These are phyloP conservation scores for Fusarium zealandicum DNA, from an alignment of 2,329 filamentous ascomycete genomes.

Conservation along the genomic window DNA sequence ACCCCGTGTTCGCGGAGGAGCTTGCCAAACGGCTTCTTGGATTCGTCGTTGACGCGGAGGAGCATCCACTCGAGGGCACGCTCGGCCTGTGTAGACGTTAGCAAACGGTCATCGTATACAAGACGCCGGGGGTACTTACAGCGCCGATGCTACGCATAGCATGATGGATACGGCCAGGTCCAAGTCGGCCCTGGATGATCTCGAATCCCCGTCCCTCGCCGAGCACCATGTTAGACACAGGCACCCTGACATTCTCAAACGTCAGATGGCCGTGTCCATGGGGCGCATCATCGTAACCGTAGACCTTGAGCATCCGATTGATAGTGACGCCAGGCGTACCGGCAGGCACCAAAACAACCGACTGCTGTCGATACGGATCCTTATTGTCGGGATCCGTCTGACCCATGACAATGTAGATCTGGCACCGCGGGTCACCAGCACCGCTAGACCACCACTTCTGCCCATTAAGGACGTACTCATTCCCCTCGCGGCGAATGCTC, in stretches of 20 bases:
- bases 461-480: constrained; percentile 91
- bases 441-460: constrained; percentile 99
- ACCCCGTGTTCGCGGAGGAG: constrained; percentile 87
- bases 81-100: constrained; percentile 66
- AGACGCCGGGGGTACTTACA: constrained; percentile 51
- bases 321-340: constrained; percentile 86
- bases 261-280: constrained; percentile 94
- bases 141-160: constrained; percentile 95
- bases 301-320: constrained; percentile 90
- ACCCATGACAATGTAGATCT: constrained; percentile 96
- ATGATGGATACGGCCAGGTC: constrained; percentile 96
- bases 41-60: constrained; percentile 89
- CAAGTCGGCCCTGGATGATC: constrained; percentile 96
- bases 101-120: background rate
- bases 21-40: constrained; percentile 91
- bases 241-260: constrained; percentile 90
- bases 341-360: constrained; percentile 87
- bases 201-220: constrained; percentile 96
- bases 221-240: constrained; percentile 82
- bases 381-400: constrained; percentile 81
- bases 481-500: constrained; percentile 80
- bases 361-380: constrained; percentile 88
- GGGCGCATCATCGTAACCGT: constrained; percentile 97
- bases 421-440: constrained; percentile 89
- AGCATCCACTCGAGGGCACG: constrained; percentile 94